phyloP scores from a whole-genome alignment of 73 alveolate species.

The Uronychia setigera region DNA sequence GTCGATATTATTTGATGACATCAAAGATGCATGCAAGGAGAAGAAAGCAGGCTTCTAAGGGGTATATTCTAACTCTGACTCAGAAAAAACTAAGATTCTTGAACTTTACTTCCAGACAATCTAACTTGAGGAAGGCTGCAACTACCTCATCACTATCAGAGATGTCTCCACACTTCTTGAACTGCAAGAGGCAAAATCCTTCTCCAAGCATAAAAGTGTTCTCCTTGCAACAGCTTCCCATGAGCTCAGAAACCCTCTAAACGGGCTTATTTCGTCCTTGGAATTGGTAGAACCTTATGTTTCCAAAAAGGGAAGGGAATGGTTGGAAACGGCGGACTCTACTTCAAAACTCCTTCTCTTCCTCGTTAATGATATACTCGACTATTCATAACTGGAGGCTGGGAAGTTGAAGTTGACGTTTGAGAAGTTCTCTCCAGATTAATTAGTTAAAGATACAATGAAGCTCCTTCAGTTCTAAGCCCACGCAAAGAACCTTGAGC shows the following conservation, averaged over 20 bases:
- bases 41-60: no score
- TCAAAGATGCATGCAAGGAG: no score
- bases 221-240: conserved; percentile 60
- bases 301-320: background rate
- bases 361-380: conserved; percentile 48
- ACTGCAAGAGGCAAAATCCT: background rate
- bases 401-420: conserved; percentile 26
- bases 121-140: background rate
- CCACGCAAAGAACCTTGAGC: conserved; percentile 5
- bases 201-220: background rate
- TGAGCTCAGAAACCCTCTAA: conserved; percentile 68
- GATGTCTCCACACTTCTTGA: background rate
- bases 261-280: conserved; percentile 40
- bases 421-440: background rate
- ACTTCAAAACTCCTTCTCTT: conserved; percentile 29
- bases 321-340: conserved; percentile 7
- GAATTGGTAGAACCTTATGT: conserved; percentile 16
- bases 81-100: no score
- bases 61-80: no score
- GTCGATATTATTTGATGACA: no score
- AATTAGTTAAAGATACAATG: conserved; percentile 6
- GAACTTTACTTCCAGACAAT: background rate
- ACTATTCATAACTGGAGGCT: conserved; percentile 31
- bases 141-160: background rate
- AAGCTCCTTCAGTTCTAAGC: conserved; percentile 15